Conservation (phyloP, 129 eudicot genomes). For the Apium graveolens region DNA sequence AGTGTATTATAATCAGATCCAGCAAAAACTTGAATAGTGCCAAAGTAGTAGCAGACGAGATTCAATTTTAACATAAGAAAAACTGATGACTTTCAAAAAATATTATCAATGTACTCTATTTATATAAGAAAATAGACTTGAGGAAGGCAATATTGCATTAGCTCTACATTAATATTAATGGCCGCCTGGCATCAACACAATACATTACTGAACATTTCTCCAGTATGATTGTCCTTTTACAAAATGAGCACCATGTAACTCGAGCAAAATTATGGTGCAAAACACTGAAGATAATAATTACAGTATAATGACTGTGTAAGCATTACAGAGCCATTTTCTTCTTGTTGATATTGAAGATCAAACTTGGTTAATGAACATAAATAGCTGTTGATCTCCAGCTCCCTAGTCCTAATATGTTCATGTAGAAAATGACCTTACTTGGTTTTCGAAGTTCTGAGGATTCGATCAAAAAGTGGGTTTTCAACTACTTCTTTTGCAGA, state of each 20-base stretch:
- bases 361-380: constrained; percentile 6
- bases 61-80: background rate
- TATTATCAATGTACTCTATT: background rate
- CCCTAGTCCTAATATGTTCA: background rate
- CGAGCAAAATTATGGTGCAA: constrained; percentile 8
- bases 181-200: background rate
- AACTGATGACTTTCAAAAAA: background rate
- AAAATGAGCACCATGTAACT: background rate
- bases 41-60: background rate
- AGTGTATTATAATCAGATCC: background rate
- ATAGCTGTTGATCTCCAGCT: constrained; percentile 5
- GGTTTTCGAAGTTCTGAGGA: constrained; percentile 20
- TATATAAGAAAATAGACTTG: background rate
- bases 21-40: background rate
- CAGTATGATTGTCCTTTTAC: background rate
- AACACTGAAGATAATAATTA: background rate
- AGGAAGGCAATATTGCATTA: background rate
- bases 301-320: background rate
- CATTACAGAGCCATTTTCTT: constrained; percentile 11
- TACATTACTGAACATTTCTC: background rate
- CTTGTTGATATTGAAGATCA: constrained; percentile 1
- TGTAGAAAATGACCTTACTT: constrained; percentile 20
- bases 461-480: constrained; percentile 50
- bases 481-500: constrained; percentile 61
- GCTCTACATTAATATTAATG: background rate